A percentile compares a stretch with the other conserved stretches of the same genome.
phyloP scores from a whole-genome alignment of 1,139 yeast genomes.

The Arxiozyma slooffiae region DNA sequence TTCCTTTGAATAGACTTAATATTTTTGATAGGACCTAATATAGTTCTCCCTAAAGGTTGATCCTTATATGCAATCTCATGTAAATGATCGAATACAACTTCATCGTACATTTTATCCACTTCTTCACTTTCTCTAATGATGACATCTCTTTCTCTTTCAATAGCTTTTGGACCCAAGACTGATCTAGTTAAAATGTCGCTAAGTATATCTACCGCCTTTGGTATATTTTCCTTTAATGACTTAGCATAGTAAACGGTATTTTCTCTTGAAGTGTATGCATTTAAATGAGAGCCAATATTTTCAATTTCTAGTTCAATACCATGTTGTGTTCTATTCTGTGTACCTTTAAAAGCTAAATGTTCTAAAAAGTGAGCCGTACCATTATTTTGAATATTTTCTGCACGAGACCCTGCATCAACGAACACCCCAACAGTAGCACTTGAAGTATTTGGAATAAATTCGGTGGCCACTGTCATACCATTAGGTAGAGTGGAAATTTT shows the following conservation, averaged over 20 bases:
- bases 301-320: constrained; percentile 88
- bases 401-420: constrained; percentile 96
- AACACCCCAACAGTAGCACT: constrained; percentile 94
- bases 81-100: constrained; percentile 91
- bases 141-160: constrained; percentile 92
- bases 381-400: constrained; percentile 71
- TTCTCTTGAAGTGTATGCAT: constrained; percentile 95
- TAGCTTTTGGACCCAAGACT: constrained; percentile 69
- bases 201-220: constrained; percentile 76
- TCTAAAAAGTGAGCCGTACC: constrained; percentile 98
- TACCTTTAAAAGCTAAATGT: constrained; percentile 94
- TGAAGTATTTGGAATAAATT: constrained; percentile 72
- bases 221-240: constrained; percentile 69
- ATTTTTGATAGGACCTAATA: constrained; percentile 86
- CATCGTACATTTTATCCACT: constrained; percentile 96
- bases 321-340: constrained; percentile 69
- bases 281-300: constrained; percentile 90
- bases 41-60: constrained; percentile 96
- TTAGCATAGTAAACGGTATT: constrained; percentile 95
- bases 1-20: constrained; percentile 67
- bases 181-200: constrained; percentile 85
- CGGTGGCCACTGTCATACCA: constrained; percentile 92
- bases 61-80: constrained; percentile 86
- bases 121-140: constrained; percentile 94
- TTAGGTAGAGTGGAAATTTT: constrained; percentile 59